These are phyloP conservation scores for Pichia sp. DNA, from an alignment of 1,139 yeast genomes.

Conservation along the genomic window DNA sequence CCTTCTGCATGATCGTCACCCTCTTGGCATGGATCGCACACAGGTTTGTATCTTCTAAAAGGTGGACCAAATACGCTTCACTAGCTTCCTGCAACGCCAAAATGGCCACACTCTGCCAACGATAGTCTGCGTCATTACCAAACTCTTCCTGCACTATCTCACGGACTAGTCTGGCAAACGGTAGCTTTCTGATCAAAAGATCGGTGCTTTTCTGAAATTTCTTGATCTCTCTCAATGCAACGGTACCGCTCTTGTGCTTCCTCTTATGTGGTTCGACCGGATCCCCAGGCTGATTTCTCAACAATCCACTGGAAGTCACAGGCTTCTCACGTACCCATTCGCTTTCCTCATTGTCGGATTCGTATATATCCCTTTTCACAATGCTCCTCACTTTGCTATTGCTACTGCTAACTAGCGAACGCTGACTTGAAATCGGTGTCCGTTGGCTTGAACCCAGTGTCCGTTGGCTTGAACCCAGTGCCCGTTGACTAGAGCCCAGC, in stretches of 20 bases:
- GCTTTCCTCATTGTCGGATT: slow-evolving; percentile 11
- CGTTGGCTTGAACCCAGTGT: background rate
- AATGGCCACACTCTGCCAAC: slow-evolving; percentile 90
- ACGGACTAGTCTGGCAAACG: slow-evolving; percentile 82
- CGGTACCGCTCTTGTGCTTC: slow-evolving; percentile 67
- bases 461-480: background rate
- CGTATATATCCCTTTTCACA: slow-evolving; percentile 12
- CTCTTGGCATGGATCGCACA: slow-evolving; percentile 92
- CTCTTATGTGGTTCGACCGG: slow-evolving; percentile 40
- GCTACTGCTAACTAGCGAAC: background rate
- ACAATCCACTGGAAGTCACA: slow-evolving; percentile 32
- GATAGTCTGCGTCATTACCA: slow-evolving; percentile 53
- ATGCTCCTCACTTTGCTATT: background rate
- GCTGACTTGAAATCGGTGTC: background rate
- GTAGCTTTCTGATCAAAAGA: slow-evolving; percentile 71
- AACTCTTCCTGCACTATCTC: slow-evolving; percentile 70
- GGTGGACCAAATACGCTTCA: slow-evolving; percentile 80
- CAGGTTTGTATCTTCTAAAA: slow-evolving; percentile 84
- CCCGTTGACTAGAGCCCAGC: background rate
- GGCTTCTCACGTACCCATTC: slow-evolving; percentile 5
- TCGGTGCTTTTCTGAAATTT: slow-evolving; percentile 76
- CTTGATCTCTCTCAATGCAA: slow-evolving; percentile 74
- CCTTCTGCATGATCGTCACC: slow-evolving; percentile 92
- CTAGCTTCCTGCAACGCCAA: slow-evolving; percentile 90
- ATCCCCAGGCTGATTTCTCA: slow-evolving; percentile 51